A percentile compares a stretch with the other conserved stretches of the same genome.
Conservation (phyloP, 768 basidiomycete species). For the Suillus fuscotomentosus region DNA sequence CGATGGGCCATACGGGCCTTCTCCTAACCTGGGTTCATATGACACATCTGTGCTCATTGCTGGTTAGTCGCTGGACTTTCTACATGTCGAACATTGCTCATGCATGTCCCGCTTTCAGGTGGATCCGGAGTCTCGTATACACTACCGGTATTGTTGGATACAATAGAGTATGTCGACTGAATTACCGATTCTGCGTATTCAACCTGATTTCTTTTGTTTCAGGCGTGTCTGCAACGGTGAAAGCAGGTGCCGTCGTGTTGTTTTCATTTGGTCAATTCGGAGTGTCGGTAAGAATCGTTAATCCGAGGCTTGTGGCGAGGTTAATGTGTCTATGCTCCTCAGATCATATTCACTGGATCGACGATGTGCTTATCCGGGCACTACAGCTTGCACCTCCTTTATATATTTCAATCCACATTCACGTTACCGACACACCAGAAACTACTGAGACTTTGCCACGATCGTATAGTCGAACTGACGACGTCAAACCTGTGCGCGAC, state of each 20-base stretch:
- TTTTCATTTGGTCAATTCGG: slow-evolving; percentile 49
- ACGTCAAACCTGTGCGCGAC: slow-evolving; percentile 19
- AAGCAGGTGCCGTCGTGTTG: slow-evolving; percentile 29
- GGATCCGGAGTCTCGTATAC: slow-evolving; percentile 47
- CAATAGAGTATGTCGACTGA: slow-evolving; percentile 33
- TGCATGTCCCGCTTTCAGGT: slow-evolving; percentile 19
- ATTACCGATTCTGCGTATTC: background rate
- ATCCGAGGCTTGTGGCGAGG: background rate
- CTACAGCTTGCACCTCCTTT: slow-evolving; percentile 30
- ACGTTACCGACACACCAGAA: slow-evolving; percentile 29
- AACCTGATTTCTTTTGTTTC: background rate
- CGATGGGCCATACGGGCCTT: slow-evolving; percentile 54
- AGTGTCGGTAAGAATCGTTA: slow-evolving; percentile 32
- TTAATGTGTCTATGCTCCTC: background rate
- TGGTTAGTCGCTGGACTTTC: slow-evolving; percentile 25
- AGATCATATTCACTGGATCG: slow-evolving; percentile 44
- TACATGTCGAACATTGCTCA: background rate
- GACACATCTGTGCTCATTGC: slow-evolving; percentile 46
- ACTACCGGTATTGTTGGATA: slow-evolving; percentile 37
- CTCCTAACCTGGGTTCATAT: slow-evolving; percentile 36
- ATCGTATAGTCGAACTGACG: slow-evolving; percentile 6
- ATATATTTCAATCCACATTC: slow-evolving; percentile 34
- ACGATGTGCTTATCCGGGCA: slow-evolving; percentile 30
- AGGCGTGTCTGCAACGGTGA: slow-evolving; percentile 18
- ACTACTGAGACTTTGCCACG: background rate